These are phyloP conservation scores for Paramarasmius palmivorus DNA, from an alignment of 1,284 basidiomycete genomes.

Conservation along the genomic window DNA sequence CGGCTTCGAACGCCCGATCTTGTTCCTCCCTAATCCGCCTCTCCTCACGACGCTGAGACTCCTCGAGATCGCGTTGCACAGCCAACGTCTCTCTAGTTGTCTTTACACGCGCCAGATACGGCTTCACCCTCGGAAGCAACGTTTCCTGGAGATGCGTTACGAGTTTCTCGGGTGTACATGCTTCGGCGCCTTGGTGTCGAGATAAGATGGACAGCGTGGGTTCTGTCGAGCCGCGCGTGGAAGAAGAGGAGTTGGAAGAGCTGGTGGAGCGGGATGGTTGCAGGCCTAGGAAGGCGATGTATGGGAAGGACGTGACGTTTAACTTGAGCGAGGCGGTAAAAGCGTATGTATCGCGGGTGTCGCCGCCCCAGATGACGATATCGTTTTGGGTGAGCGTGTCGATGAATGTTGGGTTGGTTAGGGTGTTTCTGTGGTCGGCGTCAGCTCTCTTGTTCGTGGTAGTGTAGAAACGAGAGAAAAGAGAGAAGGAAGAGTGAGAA, in stretches of 20 bases:
- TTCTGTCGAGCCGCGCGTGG: too few species aligned
- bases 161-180: constrained; percentile 67
- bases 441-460: too few species aligned
- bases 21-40: constrained; percentile 78
- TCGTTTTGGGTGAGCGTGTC: constrained; percentile 67
- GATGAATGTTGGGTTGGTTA: constrained; percentile 74
- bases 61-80: constrained; percentile 19
- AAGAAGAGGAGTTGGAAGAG: constrained; percentile 41
- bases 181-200: constrained; percentile 72
- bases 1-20: constrained; percentile 75
- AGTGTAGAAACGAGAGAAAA: background rate
- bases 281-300: background rate
- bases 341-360: constrained; percentile 20
- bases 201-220: constrained; percentile 78
- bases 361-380: constrained; percentile 82
- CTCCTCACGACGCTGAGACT: constrained; percentile 62
- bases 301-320: background rate
- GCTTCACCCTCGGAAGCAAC: constrained; percentile 76
- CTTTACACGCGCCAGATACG: constrained; percentile 70
- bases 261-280: too few species aligned
- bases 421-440: constrained; percentile 55
- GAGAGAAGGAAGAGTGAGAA: background rate
- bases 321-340: constrained; percentile 8
- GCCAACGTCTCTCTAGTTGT: constrained; percentile 29
- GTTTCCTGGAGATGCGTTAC: constrained; percentile 64